Percentiles rank a stretch among this genome's conserved stretches.
phyloP scores from a whole-genome alignment of 2,329 filamentous ascomycete genomes.

The Cordyceps farinosa region DNA sequence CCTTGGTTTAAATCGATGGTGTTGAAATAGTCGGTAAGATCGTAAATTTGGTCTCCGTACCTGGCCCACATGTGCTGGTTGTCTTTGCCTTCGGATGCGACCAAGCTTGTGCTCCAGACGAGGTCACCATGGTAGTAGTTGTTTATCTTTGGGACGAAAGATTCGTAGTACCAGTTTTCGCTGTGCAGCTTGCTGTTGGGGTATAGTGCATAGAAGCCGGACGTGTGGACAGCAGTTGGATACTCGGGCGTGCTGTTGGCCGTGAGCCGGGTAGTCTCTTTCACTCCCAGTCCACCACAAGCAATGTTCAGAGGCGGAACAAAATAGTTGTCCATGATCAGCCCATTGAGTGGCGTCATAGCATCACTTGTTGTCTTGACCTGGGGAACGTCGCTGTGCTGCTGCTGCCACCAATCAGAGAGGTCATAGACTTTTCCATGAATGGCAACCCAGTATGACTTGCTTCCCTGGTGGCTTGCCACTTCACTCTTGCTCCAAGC shows the following conservation, averaged over 20 bases:
- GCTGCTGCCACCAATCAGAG: conserved; percentile 76
- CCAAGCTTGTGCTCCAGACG: conserved; percentile 60
- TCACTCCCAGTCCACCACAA: conserved; percentile 69
- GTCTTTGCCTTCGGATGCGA: conserved; percentile 64
- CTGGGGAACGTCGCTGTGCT: conserved; percentile 70
- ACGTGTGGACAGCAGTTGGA: conserved; percentile 61
- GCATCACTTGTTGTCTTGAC: conserved; percentile 56
- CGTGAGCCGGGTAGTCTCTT: conserved; percentile 52
- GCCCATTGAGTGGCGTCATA: conserved; percentile 77
- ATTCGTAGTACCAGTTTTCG: conserved; percentile 71
- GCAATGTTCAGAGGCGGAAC: conserved; percentile 69
- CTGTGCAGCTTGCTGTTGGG: conserved; percentile 55
- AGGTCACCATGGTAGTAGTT: conserved; percentile 85
- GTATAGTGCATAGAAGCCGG: conserved; percentile 59
- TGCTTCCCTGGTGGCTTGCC: conserved; percentile 61
- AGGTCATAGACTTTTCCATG: conserved; percentile 91
- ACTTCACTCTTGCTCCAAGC: conserved; percentile 76
- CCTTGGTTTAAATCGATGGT: conserved; percentile 61
- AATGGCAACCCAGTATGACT: conserved; percentile 84
- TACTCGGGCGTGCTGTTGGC: conserved; percentile 62
- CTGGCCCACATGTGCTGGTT: conserved; percentile 75
- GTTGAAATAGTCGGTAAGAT: conserved; percentile 87
- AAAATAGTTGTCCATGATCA: conserved; percentile 83
- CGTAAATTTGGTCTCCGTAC: conserved; percentile 73
- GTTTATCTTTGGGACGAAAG: conserved; percentile 74